Base-by-base conservation (phyloP, 2,329 filamentous ascomycete genomes). In the Arthrobotrys conoides region DNA sequence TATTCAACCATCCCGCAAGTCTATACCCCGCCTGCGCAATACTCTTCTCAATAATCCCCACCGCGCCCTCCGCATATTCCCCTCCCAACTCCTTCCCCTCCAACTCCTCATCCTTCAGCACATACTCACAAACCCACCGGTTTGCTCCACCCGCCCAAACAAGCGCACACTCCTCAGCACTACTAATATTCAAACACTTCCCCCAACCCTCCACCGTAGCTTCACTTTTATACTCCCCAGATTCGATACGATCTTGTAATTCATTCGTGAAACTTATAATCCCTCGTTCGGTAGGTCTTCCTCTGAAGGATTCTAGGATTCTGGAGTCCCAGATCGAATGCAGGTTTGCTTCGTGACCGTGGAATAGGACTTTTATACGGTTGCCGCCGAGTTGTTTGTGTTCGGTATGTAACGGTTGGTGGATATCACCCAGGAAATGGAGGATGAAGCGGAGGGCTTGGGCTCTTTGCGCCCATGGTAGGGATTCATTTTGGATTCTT, bases 271-370 rank as follows among this genome's bases (percentile, higher is more conserved):
- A 92, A 49, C 83, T 83, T 64, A 85, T 83, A 0, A 89, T 90
- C 55, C 87, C 85, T 4, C 84, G 83, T 0, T 83, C 87, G 83
- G 84, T 86, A 83, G 82, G 88, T 8, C 64, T 84, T 1, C 90
- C 90, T 0, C 91, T 85, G 82, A 89, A 84, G 82, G 90, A 88
- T 84, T 92, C 90, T 0, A 89, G 87, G 79, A 93, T 93, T 80
- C 88, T 88, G 67, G 88, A 89, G 82, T 93, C 92, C 91, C 91
- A 93, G 16, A 93, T 88, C 73, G 91, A 87, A 82, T 93, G 92
- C 49, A 93, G 86, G 82, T 93, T 93, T 70, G 88, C 87, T 30
- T 86, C 83, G 33, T 84, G 83, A 2, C 87, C 87, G 27, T 89
- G 86, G 84, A 90, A 93, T 16, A 84, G 85, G 0, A 93, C 91